Base-by-base conservation (phyloP, 2,329 filamentous ascomycete species). In the Phaeosphaeria sp. region DNA sequence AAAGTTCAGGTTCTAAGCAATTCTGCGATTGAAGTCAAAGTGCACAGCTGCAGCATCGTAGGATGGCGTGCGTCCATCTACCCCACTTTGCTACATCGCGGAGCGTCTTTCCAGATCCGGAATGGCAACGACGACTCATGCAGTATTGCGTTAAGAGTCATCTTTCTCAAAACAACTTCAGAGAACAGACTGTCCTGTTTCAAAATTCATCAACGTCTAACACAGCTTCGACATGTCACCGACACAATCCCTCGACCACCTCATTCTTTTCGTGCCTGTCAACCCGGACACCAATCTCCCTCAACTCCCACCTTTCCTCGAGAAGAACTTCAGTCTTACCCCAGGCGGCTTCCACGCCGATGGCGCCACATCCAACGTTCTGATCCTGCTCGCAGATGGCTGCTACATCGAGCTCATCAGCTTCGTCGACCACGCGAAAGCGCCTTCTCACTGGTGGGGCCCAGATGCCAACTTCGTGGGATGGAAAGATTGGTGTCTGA, bases 371-470 rank as follows among this genome's bases (percentile, higher is more conserved):
- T 1, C 83, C 82, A 91, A 90, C 75, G 83, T 82, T 44, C 83
- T 91, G 18, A 82, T 90, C 20, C 75, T 89, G 15, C 84, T 91
- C 57, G 67, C 79, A 24, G 88, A 90, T 64, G 88, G 88, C 27
- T 83, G 83, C 21, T 91, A 91, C 74, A 78, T 91, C 52, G 88
- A 91, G 68, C 77, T 90, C 50, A 88, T 90, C 58, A 83, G 86
- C 40, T 90, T 90, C 69, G 77, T 86, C 49, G 72, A 83, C 20
- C 81, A 79, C 43, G 69, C 74, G 33, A 65, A 73, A n/a, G 75
- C 78, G 4, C 65, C 74, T 6, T 79, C 83, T 3, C 87, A 90
- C 66, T 84, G 84, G 67, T 91, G 88, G 88, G 87, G 84, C 0
- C 69, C 74, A 0, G 81, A 84, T 9, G 62, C 74, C 0, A 81